Conservation (phyloP, 2,329 filamentous ascomycete genomes). For the Chaetomiaceae sp. region DNA sequence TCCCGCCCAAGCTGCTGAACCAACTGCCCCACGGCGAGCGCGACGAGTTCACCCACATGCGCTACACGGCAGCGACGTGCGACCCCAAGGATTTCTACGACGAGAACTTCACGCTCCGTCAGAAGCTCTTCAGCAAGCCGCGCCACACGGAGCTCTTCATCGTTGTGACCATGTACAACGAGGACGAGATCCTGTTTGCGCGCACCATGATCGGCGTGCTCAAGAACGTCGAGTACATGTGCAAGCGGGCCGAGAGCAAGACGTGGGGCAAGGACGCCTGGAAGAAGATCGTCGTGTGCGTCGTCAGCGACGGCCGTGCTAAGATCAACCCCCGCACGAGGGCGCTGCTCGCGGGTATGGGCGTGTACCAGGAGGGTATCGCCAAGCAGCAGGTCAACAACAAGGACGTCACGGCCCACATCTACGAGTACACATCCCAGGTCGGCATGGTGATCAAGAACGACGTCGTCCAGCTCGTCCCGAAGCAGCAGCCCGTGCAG, state of each 20-base stretch:
- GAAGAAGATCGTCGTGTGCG: conserved; percentile 99
- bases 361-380: conserved; percentile 97
- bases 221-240: conserved; percentile 99
- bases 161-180: conserved; percentile 98
- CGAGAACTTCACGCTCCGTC: conserved; percentile 84
- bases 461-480: conserved; percentile 76
- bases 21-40: conserved; percentile 88
- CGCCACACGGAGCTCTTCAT: conserved; percentile 94
- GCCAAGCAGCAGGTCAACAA: conserved; percentile 96
- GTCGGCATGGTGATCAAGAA: conserved; percentile 87
- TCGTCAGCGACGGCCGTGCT: conserved; percentile 92
- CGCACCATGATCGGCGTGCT: conserved; percentile 95
- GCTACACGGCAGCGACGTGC: conserved; percentile 91
- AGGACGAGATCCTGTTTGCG: conserved; percentile 93
- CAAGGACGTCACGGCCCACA: conserved; percentile 94
- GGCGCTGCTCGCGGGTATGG: conserved; percentile 85
- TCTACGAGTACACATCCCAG: conserved; percentile 92
- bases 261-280: conserved; percentile 98
- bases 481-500: conserved; percentile 85
- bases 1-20: conserved; percentile 80
- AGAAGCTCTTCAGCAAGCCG: conserved; percentile 86
- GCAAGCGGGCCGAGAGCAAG: conserved; percentile 84
- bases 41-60: conserved; percentile 87
- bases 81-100: conserved; percentile 85
- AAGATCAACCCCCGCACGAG: conserved; percentile 94